Percentiles rank a stretch among this genome's conserved stretches.
These are phyloP conservation scores for Puccinia horiana DNA, from an alignment of 1,284 basidiomycete genomes.

Conservation along the genomic window DNA sequence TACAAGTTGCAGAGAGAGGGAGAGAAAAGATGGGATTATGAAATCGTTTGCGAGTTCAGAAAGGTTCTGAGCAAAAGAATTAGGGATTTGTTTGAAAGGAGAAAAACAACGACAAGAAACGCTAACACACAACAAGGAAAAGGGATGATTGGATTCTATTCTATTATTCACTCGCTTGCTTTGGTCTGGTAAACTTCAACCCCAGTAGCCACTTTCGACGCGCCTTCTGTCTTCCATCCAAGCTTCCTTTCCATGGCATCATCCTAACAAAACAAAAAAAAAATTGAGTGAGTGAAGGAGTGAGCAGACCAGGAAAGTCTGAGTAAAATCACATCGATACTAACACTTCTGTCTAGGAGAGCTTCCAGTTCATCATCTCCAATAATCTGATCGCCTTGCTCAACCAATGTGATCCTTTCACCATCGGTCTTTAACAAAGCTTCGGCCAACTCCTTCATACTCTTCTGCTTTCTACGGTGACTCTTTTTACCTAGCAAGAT, in stretches of 20 bases:
- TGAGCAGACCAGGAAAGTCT: not conserved
- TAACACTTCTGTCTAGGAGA: slow-evolving; percentile 70
- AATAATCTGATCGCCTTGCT: slow-evolving; percentile 74
- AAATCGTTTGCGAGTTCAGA: too few relatives aligned
- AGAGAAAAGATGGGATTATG: too few relatives aligned
- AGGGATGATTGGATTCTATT: not conserved
- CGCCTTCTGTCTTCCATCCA: slow-evolving; percentile 32
- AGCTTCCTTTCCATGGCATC: slow-evolving; percentile 45
- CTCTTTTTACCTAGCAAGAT: slow-evolving; percentile 38
- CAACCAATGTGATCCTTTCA: slow-evolving; percentile 84
- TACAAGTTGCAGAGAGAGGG: too few relatives aligned
- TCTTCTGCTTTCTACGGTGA: slow-evolving; percentile 61
- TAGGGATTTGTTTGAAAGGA: too few relatives aligned
- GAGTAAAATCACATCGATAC: not conserved
- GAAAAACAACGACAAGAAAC: too few relatives aligned
- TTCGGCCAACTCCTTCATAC: slow-evolving; percentile 79
- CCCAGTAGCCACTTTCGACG: not conserved
- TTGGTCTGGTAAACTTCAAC: slow-evolving; percentile 49
- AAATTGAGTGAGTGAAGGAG: not conserved
- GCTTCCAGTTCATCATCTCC: slow-evolving; percentile 72
- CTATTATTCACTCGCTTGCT: slow-evolving; percentile 5
- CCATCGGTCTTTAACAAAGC: slow-evolving; percentile 76
- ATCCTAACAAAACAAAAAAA: slow-evolving; percentile 29
- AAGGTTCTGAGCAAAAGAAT: too few relatives aligned
- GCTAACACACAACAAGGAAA: too few relatives aligned